Evolutionary conservation across 1,284 basidiomycete genomes (phyloP), one percentile per base, ranked within the genome.

Genomic region (Sporisorium graminicola): DNA sequence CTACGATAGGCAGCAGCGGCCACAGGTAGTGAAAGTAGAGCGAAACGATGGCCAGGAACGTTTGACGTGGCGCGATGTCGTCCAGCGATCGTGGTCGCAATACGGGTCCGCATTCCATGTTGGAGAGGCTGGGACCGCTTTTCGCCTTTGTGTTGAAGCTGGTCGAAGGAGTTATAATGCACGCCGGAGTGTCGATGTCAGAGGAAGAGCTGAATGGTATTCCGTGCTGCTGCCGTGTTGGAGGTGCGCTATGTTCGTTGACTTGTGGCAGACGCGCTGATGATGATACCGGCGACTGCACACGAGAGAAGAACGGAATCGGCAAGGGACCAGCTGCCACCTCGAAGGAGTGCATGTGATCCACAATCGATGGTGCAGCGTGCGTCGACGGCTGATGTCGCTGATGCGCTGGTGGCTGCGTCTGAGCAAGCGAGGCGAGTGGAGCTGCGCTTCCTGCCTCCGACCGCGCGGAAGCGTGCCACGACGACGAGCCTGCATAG

Each of bases 11-110:
- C 20, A 79, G 49, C 49, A 79, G 47, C 1, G 79, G 76, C 66
- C 72, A 80, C 7, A 80, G 67, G 53, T 78, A 70, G 58, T 74
- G 68, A 47, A 74, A 79, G 58, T 80, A 80, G 44, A 80, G 66
- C 31, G 69, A 67, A 26, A 79, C 49, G 47, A 79, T 62, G 4
- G 73, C 66, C 20, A 80, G 46, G 57, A 80, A 80, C 1, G 74
- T 78, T 62, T 77, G 74, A 24, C 77, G 61, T 3, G 77, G 79
- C 2, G 79, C 79, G 33, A 80, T 63, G 54, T 80, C 76, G 55
- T 78, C 77, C 16, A 80, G 60, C 37, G 65, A 79, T 47, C 77
- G 64, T 2, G 79, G 79, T 5, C 70, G 61, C n/a, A 75, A 24
- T 31, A 77, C 61, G 18, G 77, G 71, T 3, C 65, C 74, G 31